Percentiles rank a stretch among this genome's conserved stretches.
Evolutionary conservation across 202 grass and related monocot species (phyloP).

Genomic region (Hordeum pubiflorum): DNA sequence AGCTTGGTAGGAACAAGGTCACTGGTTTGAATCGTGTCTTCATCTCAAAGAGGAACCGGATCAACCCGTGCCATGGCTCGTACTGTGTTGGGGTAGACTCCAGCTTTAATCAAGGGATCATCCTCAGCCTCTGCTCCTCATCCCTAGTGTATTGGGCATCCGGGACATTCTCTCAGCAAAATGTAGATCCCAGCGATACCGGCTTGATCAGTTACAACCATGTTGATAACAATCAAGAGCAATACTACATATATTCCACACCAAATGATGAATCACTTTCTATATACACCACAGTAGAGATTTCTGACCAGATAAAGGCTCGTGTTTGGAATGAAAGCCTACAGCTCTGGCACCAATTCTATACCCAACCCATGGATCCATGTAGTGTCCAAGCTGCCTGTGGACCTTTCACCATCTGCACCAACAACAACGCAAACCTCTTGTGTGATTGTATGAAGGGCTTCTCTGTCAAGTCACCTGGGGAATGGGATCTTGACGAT

Average conservation of each 20-base stretch:
- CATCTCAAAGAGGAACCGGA: conserved; percentile 16
- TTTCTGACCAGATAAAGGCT: neutral
- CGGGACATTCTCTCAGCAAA: neutral
- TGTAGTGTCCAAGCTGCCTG: neutral
- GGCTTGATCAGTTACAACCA: neutral
- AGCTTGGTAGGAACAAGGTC: conserved; percentile 34
- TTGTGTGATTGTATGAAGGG: neutral
- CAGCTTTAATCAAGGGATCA: neutral
- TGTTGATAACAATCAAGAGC: conserved; percentile 7
- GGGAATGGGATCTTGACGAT: neutral
- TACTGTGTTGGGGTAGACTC: conserved; percentile 28
- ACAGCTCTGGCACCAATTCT: neutral
- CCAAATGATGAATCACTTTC: conserved; percentile 8
- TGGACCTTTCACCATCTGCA: conserved; percentile 9
- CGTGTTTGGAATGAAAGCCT: conserved; percentile 10
- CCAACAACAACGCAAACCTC: neutral
- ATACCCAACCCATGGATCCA: neutral
- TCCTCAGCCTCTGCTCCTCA: neutral
- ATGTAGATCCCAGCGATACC: neutral
- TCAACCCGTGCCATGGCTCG: conserved; percentile 12
- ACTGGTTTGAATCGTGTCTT: conserved; percentile 6
- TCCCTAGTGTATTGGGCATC: neutral
- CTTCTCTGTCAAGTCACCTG: conserved; percentile 1
- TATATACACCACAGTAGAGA: neutral
- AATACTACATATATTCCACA: conserved; percentile 24